Conservation (phyloP, 192 early-diverging fungal genomes). For the Coemansia sp. region DNA sequence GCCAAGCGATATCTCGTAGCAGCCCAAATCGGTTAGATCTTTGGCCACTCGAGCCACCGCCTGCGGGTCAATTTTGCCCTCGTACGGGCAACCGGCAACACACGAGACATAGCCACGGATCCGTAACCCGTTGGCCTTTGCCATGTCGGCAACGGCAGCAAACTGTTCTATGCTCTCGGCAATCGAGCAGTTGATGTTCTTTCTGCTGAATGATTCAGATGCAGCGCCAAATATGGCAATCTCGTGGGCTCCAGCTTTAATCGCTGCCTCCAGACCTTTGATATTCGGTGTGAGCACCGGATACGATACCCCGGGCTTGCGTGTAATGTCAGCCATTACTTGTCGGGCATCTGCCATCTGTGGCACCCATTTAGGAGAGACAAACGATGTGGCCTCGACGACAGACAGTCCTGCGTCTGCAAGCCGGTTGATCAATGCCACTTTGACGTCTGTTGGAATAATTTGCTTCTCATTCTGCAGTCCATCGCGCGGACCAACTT, state of each 20-base stretch:
- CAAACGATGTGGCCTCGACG: conserved; percentile 92
- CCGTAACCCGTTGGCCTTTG: conserved; percentile 60
- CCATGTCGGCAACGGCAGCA: conserved; percentile 62
- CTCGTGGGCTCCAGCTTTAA: conserved; percentile 77
- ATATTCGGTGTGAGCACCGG: conserved; percentile 90
- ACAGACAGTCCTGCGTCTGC: conserved; percentile 75
- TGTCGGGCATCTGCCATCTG: conserved; percentile 85
- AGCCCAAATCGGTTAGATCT: conserved; percentile 81
- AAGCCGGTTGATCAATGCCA: conserved; percentile 83
- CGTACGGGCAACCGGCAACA: conserved; percentile 93
- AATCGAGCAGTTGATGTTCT: conserved; percentile 92
- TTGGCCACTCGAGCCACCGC: conserved; percentile 72
- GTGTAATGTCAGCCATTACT: conserved; percentile 70
- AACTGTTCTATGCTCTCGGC: conserved; percentile 78
- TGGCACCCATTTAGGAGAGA: conserved; percentile 95
- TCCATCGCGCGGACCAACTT: conserved; percentile 95
- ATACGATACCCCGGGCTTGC: conserved; percentile 68
- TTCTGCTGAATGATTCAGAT: conserved; percentile 81
- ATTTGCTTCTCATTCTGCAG: conserved; percentile 91
- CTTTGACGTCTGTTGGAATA: conserved; percentile 78
- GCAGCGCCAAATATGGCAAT: conserved; percentile 89
- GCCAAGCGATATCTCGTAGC: conserved; percentile 94
- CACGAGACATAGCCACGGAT: conserved; percentile 85
- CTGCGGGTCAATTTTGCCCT: conserved; percentile 70
- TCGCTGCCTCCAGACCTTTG: conserved; percentile 79